Base-by-base conservation (phyloP, 2,329 filamentous ascomycete genomes). In the Orbilia ellipsospora region DNA sequence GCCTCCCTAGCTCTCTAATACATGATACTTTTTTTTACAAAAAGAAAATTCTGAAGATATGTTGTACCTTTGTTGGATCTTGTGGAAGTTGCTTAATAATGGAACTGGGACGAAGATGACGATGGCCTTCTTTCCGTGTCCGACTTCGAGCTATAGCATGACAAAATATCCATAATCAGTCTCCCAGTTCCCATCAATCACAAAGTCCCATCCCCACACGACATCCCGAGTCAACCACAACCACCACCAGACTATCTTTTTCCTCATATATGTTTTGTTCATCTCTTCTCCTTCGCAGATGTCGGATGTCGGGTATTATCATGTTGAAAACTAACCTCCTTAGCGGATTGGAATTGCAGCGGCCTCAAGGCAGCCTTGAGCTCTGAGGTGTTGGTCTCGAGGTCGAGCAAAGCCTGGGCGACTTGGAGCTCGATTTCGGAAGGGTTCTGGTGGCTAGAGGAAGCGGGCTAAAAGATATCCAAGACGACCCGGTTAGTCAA, bases 81-180 rank as follows among this genome's bases (percentile, higher is more conserved):
- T 94, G 92, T 98, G 95, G 93, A 97, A 99, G 85, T 92, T 92
- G 86, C 90, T 88, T 85, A 99, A 93, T 86, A 96, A 93, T 87
- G 95, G 95, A 85, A 99, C 95, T 85, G 95, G 95, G 89, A 99
- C 95, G 92, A 99, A 99, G 92, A 99, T 96, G 89, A 97, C 94
- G 88, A 99, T 95, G 84, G 95, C 95, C 92, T 98, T 99, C 90
- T 97, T 97, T 90, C 95, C 95, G 89, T 98, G 94, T 89, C 95
- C 95, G 88, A 98, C 94, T 89, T 99, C 95, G 89, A 99, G 95
- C 95, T 99, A 87, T 83, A 84, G 67, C 60, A 40, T 57, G 42
- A 73, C 59, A 52, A 23, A 40, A 62, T 56, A 68, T 54, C 56
- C 63, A 59, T 20, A 61, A 69, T 77, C 73, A 77, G 74, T 66